Evolutionary conservation across 352 stramenopile genomes (phyloP), one percentile per base, ranked within the genome.

Genomic region (Phytophthora syringae): DNA sequence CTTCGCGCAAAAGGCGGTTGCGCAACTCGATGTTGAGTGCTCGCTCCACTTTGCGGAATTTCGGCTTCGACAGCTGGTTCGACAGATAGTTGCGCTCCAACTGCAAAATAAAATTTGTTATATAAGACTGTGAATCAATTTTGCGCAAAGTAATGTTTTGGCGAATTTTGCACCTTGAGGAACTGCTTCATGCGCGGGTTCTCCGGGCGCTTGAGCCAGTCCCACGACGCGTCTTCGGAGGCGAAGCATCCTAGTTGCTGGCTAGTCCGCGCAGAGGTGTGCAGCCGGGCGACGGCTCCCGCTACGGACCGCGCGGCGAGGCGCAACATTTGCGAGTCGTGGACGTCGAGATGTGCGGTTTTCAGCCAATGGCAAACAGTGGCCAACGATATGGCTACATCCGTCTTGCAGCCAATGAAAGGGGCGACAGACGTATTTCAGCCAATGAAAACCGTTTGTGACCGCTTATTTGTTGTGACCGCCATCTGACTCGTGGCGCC

Each of bases 1-100:
- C 79, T 20, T 86, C 72, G n/a, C 82, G 80, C 42, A 88, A 52
- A 12, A 90, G 50, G 3, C 86, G 82, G 18, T 86, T 76, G 0
- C 79, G 81, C 44, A 95, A 77, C 42, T 95, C 86, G 20, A 77
- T 49, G 57, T 90, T 89, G 25, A 92, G 74, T 18, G 82, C 57
- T 20, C 84, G 78, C 66, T 93, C 84, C 21, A 88, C 68, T 49
- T 61, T 67, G 9, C 80, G 80, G 48, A 92, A 91, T 10, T 77
- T 74, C 9, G 77, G 77, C 61, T 87, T 84, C 44, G 59, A 45
- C 20, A 92, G 49, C 48, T 82, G 74, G 28, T 88, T 68, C 3
- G 67, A 57, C 18, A 93, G 48, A 50, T 90, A 90, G 21, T 60
- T 55, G 11, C 75, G 70, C 59, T 93, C 84, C 32, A 81, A 52